These are phyloP conservation scores for Solanum chacoense DNA, from an alignment of 305 asterid genomes.

Conservation along the genomic window DNA sequence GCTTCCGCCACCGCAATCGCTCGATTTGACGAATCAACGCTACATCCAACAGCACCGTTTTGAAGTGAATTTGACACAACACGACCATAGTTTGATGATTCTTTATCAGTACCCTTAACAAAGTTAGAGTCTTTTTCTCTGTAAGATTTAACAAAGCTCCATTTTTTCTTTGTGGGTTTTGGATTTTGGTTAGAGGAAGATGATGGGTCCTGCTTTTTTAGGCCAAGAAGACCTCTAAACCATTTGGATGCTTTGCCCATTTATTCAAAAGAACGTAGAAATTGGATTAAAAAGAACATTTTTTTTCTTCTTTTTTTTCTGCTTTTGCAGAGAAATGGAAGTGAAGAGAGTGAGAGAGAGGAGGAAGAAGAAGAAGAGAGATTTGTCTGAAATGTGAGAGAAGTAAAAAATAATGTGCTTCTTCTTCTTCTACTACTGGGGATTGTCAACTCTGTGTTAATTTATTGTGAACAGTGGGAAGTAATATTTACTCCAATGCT, in stretches of 20 bases:
- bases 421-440: background rate
- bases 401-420: background rate
- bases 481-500: conserved; percentile 1
- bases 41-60: background rate
- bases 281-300: background rate
- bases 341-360: background rate
- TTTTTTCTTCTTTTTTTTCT: background rate
- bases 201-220: conserved; percentile 12
- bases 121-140: background rate
- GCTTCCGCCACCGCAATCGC: conserved; percentile 75
- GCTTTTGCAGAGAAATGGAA: background rate
- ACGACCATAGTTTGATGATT: background rate
- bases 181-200: conserved; percentile 18
- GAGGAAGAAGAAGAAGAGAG: background rate
- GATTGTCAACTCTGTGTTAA: background rate
- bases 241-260: conserved; percentile 78
- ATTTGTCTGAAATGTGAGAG: background rate
- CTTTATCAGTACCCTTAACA: background rate
- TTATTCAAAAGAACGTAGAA: background rate
- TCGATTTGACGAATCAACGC: conserved; percentile 33
- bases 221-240: conserved; percentile 54
- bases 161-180: conserved; percentile 36
- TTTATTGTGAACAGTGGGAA: background rate
- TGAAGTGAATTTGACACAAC: background rate
- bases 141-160: conserved; percentile 41